Evolutionary conservation across 2,329 filamentous ascomycete species (phyloP), one percentile per base, ranked within the genome.

Genomic region (Ophiostoma angusticollis): DNA sequence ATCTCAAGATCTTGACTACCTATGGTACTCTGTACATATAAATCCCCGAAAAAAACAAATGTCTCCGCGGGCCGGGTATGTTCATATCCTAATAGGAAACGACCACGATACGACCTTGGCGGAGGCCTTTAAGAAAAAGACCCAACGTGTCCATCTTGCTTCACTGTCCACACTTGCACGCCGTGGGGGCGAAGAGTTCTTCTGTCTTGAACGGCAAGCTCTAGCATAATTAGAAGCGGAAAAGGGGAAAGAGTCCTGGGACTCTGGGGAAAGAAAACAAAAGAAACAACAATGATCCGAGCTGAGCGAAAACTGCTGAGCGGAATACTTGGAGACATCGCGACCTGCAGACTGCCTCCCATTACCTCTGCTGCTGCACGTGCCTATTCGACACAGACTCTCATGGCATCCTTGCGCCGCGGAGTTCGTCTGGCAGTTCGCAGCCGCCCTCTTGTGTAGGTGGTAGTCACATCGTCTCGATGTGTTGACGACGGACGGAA

Each of bases 151-250:
- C 60, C 43, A 60, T 78, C 50, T 78, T 65, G 73, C 73, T 78
- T 78, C 73, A 74, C 60, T 74, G 73, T 78, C 73, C 73, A 77
- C 73, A 77, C 73, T 72, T 72, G 68, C 65, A 57, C 72, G 70
- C 63, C 67, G 63, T 74, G 58, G 62, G 52, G 55, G 24, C 43
- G 37, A 54, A 51, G 40, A 35, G 32, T 19, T 32, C 21, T 30
- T 41, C 39, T 19, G 56, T 60, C 56, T 57, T 56, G 66, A 62
- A 61, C 71, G 72, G 64, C 69, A 74, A 74, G 72, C 71, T 77
- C 72, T 77, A 77, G 72, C 72, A 72, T 65, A 61, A 63, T 63
- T 71, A 60, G 70, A 76, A 76, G 72, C 70, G 46, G 54, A 30
- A 25, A 31, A 27, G 14, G 13, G 5, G 18, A 13, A 14, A 12